Conservation (phyloP, 441 rosid species). For the Mallotus repandus region DNA sequence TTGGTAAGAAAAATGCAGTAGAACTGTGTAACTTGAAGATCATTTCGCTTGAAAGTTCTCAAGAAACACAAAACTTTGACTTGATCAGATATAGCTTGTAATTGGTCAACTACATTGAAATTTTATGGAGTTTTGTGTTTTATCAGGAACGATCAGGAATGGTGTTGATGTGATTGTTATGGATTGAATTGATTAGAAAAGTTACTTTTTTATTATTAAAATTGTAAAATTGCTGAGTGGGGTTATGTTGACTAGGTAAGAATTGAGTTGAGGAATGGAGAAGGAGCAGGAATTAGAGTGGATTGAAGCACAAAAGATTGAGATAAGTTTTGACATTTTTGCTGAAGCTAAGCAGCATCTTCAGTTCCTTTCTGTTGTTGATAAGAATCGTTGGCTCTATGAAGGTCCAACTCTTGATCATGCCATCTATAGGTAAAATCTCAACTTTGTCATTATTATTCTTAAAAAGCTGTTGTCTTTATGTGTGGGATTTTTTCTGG, state of each 20-base stretch:
- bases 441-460: not conserved
- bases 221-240: not conserved
- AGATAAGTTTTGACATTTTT: constrained; percentile 52
- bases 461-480: too few species aligned
- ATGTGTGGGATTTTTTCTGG: not conserved
- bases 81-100: not conserved
- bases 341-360: constrained; percentile 81
- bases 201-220: not conserved
- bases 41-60: not conserved
- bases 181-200: not conserved
- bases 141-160: not conserved
- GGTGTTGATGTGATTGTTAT: not conserved
- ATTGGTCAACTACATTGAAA: too few species aligned
- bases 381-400: constrained; percentile 62
- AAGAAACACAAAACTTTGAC: not conserved
- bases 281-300: constrained; percentile 57
- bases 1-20: not conserved
- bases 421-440: constrained; percentile 66
- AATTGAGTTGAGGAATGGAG: constrained; percentile 33
- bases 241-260: constrained; percentile 3
- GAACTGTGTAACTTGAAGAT: not conserved
- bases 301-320: constrained; percentile 70
- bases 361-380: constrained; percentile 64
- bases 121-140: too few species aligned
- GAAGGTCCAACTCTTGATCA: constrained; percentile 57